These are phyloP conservation scores for Phytophthora fragariaefolia DNA, from an alignment of 352 stramenopile species.

Conservation along the genomic window DNA sequence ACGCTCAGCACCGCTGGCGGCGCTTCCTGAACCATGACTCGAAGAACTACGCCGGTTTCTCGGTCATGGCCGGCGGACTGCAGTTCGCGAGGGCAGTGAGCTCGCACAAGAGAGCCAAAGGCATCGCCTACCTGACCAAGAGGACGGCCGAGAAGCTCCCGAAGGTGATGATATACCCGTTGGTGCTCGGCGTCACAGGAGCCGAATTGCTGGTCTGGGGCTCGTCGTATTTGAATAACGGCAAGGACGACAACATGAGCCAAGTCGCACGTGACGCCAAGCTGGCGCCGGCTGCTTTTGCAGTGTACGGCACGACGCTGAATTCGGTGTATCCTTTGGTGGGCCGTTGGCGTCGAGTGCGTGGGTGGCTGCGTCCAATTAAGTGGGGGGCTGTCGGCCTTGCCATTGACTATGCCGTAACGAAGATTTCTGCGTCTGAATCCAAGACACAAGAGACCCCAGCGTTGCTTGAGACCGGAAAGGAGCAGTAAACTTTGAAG, in stretches of 20 bases:
- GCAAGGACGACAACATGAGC: conserved; percentile 19
- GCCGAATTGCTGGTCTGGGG: conserved; percentile 35
- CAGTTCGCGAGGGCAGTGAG: conserved; percentile 30
- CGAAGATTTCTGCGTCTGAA: conserved; percentile 11
- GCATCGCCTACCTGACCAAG: conserved; percentile 36
- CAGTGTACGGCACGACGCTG: conserved; percentile 34
- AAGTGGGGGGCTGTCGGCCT: conserved; percentile 37
- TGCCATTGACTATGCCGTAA: conserved; percentile 25
- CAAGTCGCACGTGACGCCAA: conserved; percentile 29
- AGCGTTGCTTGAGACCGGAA: conserved; percentile 11
- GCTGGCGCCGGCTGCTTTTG: conserved; percentile 34
- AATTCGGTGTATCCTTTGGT: conserved; percentile 38
- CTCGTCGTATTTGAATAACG: conserved; percentile 31
- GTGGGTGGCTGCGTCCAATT: conserved; percentile 26
- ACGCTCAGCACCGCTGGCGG: conserved; percentile 39
- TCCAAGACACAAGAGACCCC: conserved; percentile 14
- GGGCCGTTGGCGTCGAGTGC: conserved; percentile 34
- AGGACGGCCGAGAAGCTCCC: conserved; percentile 35
- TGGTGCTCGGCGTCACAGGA: conserved; percentile 35
- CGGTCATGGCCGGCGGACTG: conserved; percentile 32
- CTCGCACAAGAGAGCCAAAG: conserved; percentile 30
- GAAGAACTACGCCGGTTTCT: conserved; percentile 37
- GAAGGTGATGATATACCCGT: conserved; percentile 34
- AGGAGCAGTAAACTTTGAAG: conserved; percentile 5
- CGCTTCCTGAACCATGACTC: conserved; percentile 36